Evolutionary conservation across 2,329 filamentous ascomycete species (phyloP), one percentile per base, ranked within the genome.

Genomic region (Zalaria obscura): DNA sequence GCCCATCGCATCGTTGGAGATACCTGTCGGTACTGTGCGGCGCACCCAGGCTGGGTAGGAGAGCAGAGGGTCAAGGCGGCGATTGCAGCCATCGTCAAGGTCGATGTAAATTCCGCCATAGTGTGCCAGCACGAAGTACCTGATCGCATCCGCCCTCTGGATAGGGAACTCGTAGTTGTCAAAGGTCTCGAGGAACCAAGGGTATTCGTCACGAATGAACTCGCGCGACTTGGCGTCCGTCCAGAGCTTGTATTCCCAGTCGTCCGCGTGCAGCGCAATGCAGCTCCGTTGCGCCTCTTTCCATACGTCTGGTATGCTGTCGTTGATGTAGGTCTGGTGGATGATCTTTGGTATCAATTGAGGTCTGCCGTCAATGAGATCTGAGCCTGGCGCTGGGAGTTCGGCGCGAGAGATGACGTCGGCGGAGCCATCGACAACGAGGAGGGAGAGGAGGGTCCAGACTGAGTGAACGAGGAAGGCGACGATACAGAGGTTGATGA

Each of bases 91-190:
- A 40, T 50, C 78, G 59, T 91, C 83, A 38, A 89, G 64, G 54
- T 91, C 83, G 50, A 89, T 77, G 60, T 89, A 89, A 42, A 86
- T 78, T 34, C 84, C 84, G 42, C 84, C 84, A 55, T 76, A 88
- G 59, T 84, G 75, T 40, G 78, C 71, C 28, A 91, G 69, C 18
- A 87, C 70, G 56, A 89, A 88, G 63, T 89, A 89, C 39, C 83
- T 74, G 52, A 89, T 82, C 4, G 80, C 69, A 54, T 87, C 82
- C 39, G 81, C 79, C 43, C 81, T 41, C 33, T 49, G 80, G 48
- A 89, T 86, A 8, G 79, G 76, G 58, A 80, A 83, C 28, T 67
- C 70, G 62, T 88, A 89, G 52, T 70, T 70, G 54, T 84, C 77
- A 54, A 83, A 91, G 0, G 79, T 84, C 40, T 76, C 68, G 46